Conservation (phyloP, 2,329 filamentous ascomycete genomes). For the Thelonectria discophora region DNA sequence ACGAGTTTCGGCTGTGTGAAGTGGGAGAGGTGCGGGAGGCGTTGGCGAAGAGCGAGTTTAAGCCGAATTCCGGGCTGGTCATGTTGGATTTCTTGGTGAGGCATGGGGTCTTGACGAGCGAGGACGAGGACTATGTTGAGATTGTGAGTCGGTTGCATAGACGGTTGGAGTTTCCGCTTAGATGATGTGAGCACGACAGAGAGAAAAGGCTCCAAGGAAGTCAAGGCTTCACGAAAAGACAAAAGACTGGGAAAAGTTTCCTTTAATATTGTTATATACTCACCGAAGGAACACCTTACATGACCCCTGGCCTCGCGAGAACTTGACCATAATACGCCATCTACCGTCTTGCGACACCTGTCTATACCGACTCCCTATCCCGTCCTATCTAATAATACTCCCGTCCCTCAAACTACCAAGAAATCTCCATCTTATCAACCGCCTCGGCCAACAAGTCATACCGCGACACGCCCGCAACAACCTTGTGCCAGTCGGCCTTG, state of each 20-base stretch:
- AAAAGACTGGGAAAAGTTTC: no score
- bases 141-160: conserved; percentile 5
- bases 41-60: conserved; percentile 4
- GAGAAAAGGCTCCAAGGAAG: no score
- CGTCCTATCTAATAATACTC: not conserved
- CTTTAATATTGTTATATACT: no score
- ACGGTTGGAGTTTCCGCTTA: conserved; percentile 1
- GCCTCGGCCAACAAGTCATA: conserved; percentile 7
- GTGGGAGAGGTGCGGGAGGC: not conserved
- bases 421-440: not conserved
- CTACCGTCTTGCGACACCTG: no score
- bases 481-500: conserved; percentile 5
- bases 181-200: not conserved
- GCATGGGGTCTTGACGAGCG: conserved; percentile 1
- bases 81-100: conserved; percentile 9
- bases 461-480: conserved; percentile 1
- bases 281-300: no score
- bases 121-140: conserved; percentile 9
- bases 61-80: conserved; percentile 1
- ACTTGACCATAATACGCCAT: no score
- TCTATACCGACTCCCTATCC: no score
- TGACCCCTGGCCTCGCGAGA: no score
- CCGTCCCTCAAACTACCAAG: not conserved
- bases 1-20: conserved; percentile 1
- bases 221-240: no score